These are phyloP conservation scores for Aspergillus sp. DNA, from an alignment of 2,329 filamentous ascomycete species.

Conservation along the genomic window DNA sequence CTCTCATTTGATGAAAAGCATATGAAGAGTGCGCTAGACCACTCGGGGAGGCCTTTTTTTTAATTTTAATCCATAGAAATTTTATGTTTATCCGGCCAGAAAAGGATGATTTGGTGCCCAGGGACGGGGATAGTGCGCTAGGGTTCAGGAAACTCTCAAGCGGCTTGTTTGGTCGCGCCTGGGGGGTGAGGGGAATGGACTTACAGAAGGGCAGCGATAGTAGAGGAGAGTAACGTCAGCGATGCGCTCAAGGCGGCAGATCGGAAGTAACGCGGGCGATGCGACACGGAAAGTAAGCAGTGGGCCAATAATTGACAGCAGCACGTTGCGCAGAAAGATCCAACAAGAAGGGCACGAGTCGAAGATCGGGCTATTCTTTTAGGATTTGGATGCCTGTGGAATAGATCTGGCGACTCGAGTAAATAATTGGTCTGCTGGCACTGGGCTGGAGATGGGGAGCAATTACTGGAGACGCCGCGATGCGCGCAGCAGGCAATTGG, in stretches of 20 bases:
- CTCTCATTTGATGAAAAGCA: constrained; percentile 26
- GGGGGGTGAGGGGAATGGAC: constrained; percentile 15
- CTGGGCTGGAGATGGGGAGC: constrained; percentile 23
- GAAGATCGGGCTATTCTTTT: constrained; percentile 25
- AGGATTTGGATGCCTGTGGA: constrained; percentile 20
- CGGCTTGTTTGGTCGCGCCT: constrained; percentile 10
- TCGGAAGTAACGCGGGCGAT: constrained; percentile 30
- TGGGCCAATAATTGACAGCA: constrained; percentile 34
- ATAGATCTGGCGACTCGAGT: constrained; percentile 22
- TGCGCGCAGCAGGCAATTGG: constrained; percentile 41
- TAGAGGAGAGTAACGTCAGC: constrained; percentile 33
- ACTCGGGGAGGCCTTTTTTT: constrained; percentile 13
- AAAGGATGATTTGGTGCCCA: constrained; percentile 17
- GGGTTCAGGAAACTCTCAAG: constrained; percentile 15
- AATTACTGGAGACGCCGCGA: constrained; percentile 34
- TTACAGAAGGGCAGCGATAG: constrained; percentile 24
- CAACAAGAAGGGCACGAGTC: constrained; percentile 16
- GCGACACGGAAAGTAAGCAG: constrained; percentile 36
- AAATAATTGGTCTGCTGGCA: constrained; percentile 19
- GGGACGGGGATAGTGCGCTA: constrained; percentile 16
- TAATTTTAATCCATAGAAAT: constrained; percentile 11
- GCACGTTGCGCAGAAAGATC: constrained; percentile 35
- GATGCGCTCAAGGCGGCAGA: constrained; percentile 26
- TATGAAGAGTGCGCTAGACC: constrained; percentile 24
- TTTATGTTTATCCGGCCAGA: constrained; percentile 13